Base-by-base conservation (phyloP, 441 rosid genomes). In the Dalechampia spathulata region DNA sequence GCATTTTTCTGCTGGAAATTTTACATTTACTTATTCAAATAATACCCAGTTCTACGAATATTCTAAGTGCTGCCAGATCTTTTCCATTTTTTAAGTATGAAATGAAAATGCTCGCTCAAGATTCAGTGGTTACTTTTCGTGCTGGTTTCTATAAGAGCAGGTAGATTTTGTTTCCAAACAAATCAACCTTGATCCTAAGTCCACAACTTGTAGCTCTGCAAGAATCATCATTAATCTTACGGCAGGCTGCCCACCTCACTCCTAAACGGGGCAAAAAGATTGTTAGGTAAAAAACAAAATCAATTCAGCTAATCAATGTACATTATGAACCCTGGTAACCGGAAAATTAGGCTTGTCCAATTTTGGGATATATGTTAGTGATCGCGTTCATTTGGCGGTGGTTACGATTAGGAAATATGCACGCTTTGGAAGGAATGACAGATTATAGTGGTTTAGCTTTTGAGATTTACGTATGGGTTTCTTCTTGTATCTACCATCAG, bases 401-500 rank as follows among this genome's bases (percentile, higher is more conserved):
- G 14, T 34, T 34, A 21, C 6, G 13, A 48, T 36, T 8, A 14
- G 9, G 22, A 41, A 36, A 25, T 17, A 48, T 27, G 30, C 41
- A 28, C 21, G 37, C 19, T 27, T 30, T 39, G 22, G 16, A 12
- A n/a, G 12, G 2, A 54, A n/a, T 42, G 49, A 57, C n/a, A 11
- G 34, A 34, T 63, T 41, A 38, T 4, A 50, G 5, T 44, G 54
- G 8, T 42, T 40, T 52, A 8, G 34, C 45, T 34, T 25, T 37
- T 17, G 12, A 49, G 19, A 27, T 5, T 48, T 30, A 40, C 49
- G 8, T 28, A 30, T 20, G 26, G 11, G 46, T 48, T 52, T 49
- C 22, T 59, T 68, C 30, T 68, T 50, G 67, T 37, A 48, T 66
- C 60, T 71, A 57, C 71, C 70, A 55, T 67, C 59, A 40, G 22